These are phyloP conservation scores for Tieghemiomyces parasiticus DNA, from an alignment of 192 early-diverging fungal species.

Conservation along the genomic window DNA sequence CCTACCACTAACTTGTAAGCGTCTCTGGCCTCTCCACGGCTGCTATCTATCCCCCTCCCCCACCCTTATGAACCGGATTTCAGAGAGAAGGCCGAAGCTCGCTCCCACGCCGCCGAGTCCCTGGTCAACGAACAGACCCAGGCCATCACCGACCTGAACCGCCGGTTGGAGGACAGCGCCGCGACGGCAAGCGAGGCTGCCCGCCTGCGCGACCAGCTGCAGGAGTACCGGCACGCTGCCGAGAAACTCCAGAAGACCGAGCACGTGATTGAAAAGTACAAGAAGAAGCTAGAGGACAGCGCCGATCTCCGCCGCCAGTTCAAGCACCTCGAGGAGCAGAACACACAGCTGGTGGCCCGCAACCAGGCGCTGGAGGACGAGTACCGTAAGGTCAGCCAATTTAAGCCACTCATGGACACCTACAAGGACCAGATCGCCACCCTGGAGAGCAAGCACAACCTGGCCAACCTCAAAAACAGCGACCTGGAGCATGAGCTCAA, in stretches of 20 bases:
- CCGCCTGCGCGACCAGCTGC: conserved; percentile 73
- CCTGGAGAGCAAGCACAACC: conserved; percentile 56
- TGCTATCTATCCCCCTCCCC: too few species aligned
- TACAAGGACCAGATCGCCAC: conserved; percentile 68
- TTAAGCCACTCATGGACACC: conserved; percentile 71
- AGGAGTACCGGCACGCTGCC: conserved; percentile 80
- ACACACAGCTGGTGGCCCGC: conserved; percentile 46
- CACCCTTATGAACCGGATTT: too few species aligned
- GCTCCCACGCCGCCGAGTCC: conserved; percentile 50
- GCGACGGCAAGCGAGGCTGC: conserved; percentile 54
- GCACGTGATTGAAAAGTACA: conserved; percentile 91
- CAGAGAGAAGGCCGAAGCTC: conserved; percentile 66
- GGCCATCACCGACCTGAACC: conserved; percentile 49
- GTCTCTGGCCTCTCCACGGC: too few species aligned
- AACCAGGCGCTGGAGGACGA: conserved; percentile 76
- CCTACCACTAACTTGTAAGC: too few species aligned
- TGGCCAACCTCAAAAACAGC: conserved; percentile 50
- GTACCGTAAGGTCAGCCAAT: conserved; percentile 60
- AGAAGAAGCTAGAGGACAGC: conserved; percentile 84
- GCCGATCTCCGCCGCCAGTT: conserved; percentile 65
- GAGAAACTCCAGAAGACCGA: conserved; percentile 89
- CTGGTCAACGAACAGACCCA: conserved; percentile 39
- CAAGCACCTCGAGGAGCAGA: conserved; percentile 62
- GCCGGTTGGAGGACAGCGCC: conserved; percentile 36
- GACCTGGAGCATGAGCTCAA: conserved; percentile 55